Base-by-base conservation (phyloP, 257 asterid species). In the Penstemon eatonii region DNA sequence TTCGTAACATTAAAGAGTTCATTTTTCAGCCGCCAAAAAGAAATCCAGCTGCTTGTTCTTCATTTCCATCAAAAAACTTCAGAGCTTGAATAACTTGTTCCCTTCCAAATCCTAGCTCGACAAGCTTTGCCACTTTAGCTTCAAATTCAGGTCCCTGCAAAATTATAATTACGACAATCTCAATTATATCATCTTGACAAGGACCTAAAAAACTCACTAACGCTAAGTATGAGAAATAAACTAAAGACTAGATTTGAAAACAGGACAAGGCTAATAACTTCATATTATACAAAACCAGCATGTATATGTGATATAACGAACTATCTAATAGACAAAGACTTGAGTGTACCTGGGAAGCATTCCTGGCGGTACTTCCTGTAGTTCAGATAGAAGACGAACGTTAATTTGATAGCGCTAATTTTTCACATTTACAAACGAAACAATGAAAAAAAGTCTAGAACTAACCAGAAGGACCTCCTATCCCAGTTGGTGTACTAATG, bases 71-170 rank as follows among this genome's bases (percentile, higher is more conserved):
- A 6, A 82, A 88, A 62, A 94, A 81, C 78, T 83, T 87, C 45
- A 91, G 81, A 75, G 99, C 99, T 80, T 91, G 89, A 67, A 89
- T 67, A 12, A 87, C 96, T 76, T 87, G 86, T 36, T 87, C 96
- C 81, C 97, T 80, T 65, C 89, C 96, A 63, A 94, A 94, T n/a
- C 97, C 99, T 6, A 94, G 85, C 83, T 94, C 97, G 6, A 91
- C 85, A 54, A 94, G 88, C 88, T 86, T 94, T 5, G 85, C 75
- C 51, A 89, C 90, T 84, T 94, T 94, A 57, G 95, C 96, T 79
- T 94, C 97, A 67, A 89, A 91, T 37, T 84, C 96, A 13, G 87
- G 73, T 69, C 89, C 95, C 95, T 86, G 83, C 69, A 65, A 11
- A 53, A 75, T 33, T 33, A 25, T 8, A 44, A 33, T 10, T 38